A percentile compares a stretch with the other conserved stretches of the same genome.
Evolutionary conservation across 257 asterid species (phyloP).

Genomic region (Paulownia fortunei): DNA sequence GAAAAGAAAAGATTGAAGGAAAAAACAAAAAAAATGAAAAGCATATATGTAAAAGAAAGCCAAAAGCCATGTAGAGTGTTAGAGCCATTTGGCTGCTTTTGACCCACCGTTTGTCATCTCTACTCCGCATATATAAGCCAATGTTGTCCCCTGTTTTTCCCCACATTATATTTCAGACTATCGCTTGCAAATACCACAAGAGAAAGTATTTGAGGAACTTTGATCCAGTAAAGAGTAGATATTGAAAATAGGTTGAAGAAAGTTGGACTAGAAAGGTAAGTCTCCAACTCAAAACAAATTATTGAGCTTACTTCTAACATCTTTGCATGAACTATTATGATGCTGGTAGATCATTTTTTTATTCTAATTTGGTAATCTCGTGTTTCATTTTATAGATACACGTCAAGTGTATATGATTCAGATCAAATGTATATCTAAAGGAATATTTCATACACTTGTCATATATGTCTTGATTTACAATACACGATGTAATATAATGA

Average conservation of each 20-base stretch:
- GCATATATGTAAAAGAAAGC: constrained; percentile 13
- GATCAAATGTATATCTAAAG: too few relatives aligned
- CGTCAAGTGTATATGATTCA: too few relatives aligned
- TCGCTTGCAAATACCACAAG: neutral
- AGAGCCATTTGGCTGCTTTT: constrained; percentile 17
- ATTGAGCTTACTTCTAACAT: neutral
- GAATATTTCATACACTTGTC: too few relatives aligned
- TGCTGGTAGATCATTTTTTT: too few relatives aligned
- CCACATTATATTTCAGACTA: neutral
- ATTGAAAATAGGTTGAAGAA: neutral
- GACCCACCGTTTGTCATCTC: neutral
- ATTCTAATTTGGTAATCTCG: too few relatives aligned
- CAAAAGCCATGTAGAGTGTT: neutral
- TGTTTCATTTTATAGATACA: too few relatives aligned
- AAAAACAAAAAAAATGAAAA: neutral
- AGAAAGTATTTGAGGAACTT: neutral
- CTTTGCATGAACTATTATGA: neutral
- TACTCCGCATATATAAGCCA: constrained; percentile 26
- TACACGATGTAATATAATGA: too few relatives aligned
- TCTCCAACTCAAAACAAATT: neutral
- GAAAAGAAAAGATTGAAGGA: neutral
- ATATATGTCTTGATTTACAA: too few relatives aligned
- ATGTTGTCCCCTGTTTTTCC: neutral
- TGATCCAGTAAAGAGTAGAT: neutral
- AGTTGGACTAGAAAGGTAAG: neutral